phyloP scores from a whole-genome alignment of 371 early-diverging fungal genomes.

The Capillidium rhysosporum region DNA sequence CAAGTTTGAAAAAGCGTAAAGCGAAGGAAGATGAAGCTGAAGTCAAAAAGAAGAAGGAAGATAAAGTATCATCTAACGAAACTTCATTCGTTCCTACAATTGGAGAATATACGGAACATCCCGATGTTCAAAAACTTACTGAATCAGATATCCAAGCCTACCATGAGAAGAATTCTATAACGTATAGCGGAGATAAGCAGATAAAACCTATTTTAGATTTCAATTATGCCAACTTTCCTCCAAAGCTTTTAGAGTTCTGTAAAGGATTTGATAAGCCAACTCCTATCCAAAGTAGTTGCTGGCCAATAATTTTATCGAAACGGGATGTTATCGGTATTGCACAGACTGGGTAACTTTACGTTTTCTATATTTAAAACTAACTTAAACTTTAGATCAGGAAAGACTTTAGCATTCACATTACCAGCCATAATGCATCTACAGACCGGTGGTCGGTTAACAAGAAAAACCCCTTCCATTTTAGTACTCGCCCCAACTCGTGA shows the following conservation, averaged over 20 bases:
- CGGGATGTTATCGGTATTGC: slow-evolving; percentile 64
- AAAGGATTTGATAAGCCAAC: slow-evolving; percentile 77
- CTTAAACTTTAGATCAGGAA: slow-evolving; percentile 39
- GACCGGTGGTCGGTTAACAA: slow-evolving; percentile 11
- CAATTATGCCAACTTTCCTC: slow-evolving; percentile 42
- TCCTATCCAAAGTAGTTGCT: slow-evolving; percentile 92
- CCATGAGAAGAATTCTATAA: slow-evolving; percentile 42
- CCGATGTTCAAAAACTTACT: slow-evolving; percentile 16
- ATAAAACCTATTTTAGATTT: slow-evolving; percentile 62
- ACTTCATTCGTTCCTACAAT: not conserved
- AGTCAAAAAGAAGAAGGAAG: slow-evolving; percentile 8
- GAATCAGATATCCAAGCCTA: slow-evolving; percentile 21
- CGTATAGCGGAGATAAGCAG: slow-evolving; percentile 35
- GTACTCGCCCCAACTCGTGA: slow-evolving; percentile 92
- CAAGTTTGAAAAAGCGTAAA: not conserved
- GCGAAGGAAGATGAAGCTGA: slow-evolving; percentile 11
- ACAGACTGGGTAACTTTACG: slow-evolving; percentile 43
- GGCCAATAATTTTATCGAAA: slow-evolving; percentile 50
- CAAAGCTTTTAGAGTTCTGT: slow-evolving; percentile 52
- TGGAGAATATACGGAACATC: slow-evolving; percentile 9
- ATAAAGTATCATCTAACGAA: not conserved
- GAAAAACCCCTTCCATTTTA: slow-evolving; percentile 37
- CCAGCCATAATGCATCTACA: slow-evolving; percentile 64
- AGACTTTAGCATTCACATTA: slow-evolving; percentile 85
- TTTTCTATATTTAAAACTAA: slow-evolving; percentile 1